phyloP scores from a whole-genome alignment of 2,329 filamentous ascomycete genomes.

The Fonsecaea pedrosoi region DNA sequence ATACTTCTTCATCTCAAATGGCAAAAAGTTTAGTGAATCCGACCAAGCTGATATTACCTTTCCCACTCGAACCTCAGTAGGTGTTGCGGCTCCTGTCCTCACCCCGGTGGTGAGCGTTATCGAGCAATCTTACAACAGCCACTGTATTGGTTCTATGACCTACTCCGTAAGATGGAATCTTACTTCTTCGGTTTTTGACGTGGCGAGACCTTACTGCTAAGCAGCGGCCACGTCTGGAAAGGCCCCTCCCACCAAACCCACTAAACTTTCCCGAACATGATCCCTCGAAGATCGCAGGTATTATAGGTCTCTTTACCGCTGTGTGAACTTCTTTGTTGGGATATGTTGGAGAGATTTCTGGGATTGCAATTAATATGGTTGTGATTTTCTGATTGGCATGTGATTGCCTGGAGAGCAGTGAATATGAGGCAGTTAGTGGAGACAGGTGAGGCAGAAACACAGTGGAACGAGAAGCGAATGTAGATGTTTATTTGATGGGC shows the following conservation, averaged over 20 bases:
- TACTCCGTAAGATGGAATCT: neutral
- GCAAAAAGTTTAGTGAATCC: neutral
- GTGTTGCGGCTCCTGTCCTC: constrained; percentile 7
- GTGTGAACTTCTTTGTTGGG: constrained; percentile 3
- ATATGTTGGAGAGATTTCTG: constrained; percentile 3
- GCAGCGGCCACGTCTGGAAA: constrained; percentile 10
- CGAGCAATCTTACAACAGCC: constrained; percentile 5
- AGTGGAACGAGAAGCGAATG: neutral
- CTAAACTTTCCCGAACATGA: neutral
- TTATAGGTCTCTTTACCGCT: constrained; percentile 2
- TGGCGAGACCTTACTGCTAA: neutral
- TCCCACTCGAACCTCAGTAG: constrained; percentile 1
- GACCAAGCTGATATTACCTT: neutral
- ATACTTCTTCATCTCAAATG: neutral
- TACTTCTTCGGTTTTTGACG: neutral
- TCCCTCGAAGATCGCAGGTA: constrained; percentile 8
- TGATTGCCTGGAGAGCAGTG: neutral
- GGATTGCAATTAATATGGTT: neutral
- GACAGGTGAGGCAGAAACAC: constrained; percentile 6
- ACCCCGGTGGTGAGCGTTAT: constrained; percentile 4
- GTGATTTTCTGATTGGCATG: neutral
- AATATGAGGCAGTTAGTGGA: neutral
- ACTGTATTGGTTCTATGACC: neutral
- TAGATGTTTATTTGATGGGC: neutral
- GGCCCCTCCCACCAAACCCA: constrained; percentile 15